phyloP scores from a whole-genome alignment of 192 early-diverging fungal species.

The Dimargaris cristalligena region DNA sequence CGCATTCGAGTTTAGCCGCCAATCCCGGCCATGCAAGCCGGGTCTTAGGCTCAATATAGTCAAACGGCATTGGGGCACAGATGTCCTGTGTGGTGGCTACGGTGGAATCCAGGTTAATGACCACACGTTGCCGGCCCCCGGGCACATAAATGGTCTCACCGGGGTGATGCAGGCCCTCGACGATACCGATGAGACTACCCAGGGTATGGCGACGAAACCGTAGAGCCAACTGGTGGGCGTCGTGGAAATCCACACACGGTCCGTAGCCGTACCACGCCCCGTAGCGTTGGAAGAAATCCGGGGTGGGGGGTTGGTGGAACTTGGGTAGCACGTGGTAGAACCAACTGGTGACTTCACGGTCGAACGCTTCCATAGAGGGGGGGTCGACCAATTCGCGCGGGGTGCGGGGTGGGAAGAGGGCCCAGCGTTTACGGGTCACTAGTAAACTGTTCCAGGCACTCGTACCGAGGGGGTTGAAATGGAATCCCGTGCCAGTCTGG shows the following conservation, averaged over 20 bases:
- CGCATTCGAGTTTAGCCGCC: slow-evolving; percentile 24
- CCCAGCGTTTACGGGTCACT: slow-evolving; percentile 58
- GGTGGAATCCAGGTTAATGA: slow-evolving; percentile 62
- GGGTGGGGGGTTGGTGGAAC: slow-evolving; percentile 16
- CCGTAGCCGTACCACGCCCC: slow-evolving; percentile 19
- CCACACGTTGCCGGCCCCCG: slow-evolving; percentile 63
- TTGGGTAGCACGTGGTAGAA: slow-evolving; percentile 43
- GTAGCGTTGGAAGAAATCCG: neutral
- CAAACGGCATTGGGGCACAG: slow-evolving; percentile 45
- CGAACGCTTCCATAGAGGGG: slow-evolving; percentile 29
- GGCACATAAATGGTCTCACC: slow-evolving; percentile 73
- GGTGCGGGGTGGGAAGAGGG: slow-evolving; percentile 52
- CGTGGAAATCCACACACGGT: neutral
- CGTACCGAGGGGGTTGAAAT: slow-evolving; percentile 60
- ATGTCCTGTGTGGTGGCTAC: slow-evolving; percentile 72
- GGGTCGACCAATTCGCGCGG: slow-evolving; percentile 40
- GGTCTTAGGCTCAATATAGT: slow-evolving; percentile 47
- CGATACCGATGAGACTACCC: slow-evolving; percentile 43
- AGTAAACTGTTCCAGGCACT: slow-evolving; percentile 66
- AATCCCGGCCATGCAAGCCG: slow-evolving; percentile 36
- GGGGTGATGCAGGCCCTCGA: slow-evolving; percentile 49
- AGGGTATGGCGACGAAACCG: slow-evolving; percentile 22
- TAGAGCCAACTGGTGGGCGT: neutral
- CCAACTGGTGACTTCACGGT: slow-evolving; percentile 62
- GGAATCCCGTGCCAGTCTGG: slow-evolving; percentile 55